Evolutionary conservation across 306 rosid genomes (phyloP).

Genomic region (Ormosia emarginata): DNA sequence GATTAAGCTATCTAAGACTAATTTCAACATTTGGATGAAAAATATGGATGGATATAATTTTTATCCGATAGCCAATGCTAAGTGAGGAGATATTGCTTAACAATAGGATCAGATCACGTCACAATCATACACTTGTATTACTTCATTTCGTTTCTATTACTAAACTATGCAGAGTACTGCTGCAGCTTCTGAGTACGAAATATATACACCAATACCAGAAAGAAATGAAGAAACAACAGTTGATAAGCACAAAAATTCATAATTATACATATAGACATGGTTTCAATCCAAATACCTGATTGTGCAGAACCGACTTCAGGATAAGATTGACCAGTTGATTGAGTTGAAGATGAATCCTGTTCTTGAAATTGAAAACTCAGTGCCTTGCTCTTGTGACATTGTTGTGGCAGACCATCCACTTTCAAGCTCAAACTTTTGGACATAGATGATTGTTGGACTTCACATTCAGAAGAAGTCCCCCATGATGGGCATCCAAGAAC

Average conservation of each 20-base stretch:
- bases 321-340: conserved; percentile 46
- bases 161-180: not conserved
- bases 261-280: not conserved
- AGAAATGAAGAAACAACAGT: not conserved
- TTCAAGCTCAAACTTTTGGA: conserved; percentile 40
- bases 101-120: not conserved
- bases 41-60: not conserved
- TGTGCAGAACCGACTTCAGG: conserved; percentile 42
- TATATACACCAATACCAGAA: not conserved
- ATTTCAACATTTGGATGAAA: not conserved
- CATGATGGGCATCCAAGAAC: conserved; percentile 25
- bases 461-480: conserved; percentile 37
- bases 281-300: conserved; percentile 34
- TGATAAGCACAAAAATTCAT: not conserved
- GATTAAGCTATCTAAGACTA: not conserved
- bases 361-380: conserved; percentile 49
- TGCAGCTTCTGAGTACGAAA: not conserved
- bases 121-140: not conserved
- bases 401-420: conserved; percentile 47
- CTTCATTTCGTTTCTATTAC: not conserved
- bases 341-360: conserved; percentile 63
- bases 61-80: not conserved
- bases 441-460: conserved; percentile 37
- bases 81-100: not conserved
- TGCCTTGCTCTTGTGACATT: conserved; percentile 43